Base-by-base conservation (phyloP, 129 eudicot species). In the Scalesia atractyloides region DNA sequence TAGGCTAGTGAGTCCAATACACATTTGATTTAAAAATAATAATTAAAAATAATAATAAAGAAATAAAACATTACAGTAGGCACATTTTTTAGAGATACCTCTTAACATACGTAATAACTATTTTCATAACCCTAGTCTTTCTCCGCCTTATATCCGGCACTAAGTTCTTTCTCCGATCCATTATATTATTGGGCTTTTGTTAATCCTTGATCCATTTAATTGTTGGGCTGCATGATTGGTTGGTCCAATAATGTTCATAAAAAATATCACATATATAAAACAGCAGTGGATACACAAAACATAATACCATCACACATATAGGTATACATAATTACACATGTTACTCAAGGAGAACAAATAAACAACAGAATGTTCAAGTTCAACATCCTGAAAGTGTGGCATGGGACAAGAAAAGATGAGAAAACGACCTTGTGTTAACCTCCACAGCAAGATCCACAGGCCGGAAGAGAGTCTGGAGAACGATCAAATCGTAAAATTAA, bases 361-460 rank as follows among this genome's bases (percentile, higher is more conserved):
- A 18, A 71, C 53, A 54, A 14, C 4, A 5, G n/a, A 72, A 72
- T n/a, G 69, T 26, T 73, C 49, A 44, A 37, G 8, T 39, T 39
- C 9, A 39, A 24, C 58, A 26, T 43, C 59, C 19, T 46, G 30
- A 3, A 46, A 46, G 77, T 47, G 41, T 60, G 68, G 12, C 36
- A 63, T 19, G 63, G 16, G 13, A 50, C 17, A 22, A 37, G 72
- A 64, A 14, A 51, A 39, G 30, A 24, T 24, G 30, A 24, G 2
- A 24, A 24, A 14, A 39, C 33, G 19, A 64, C 15, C 18, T 14
- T 9, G 18, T 39, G 48, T 39, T 69, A 77, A 52, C 82, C 76
- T 61, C 97, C 97, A 48, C 97, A 91, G 84, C 97, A 91, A 73
- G 97, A 91, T 64, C 97, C 97, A 77, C 97, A 91, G 1, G 97